These are phyloP conservation scores for Macadamia integrifolia DNA, from an alignment of 164 flowering plant genomes.

Conservation along the genomic window DNA sequence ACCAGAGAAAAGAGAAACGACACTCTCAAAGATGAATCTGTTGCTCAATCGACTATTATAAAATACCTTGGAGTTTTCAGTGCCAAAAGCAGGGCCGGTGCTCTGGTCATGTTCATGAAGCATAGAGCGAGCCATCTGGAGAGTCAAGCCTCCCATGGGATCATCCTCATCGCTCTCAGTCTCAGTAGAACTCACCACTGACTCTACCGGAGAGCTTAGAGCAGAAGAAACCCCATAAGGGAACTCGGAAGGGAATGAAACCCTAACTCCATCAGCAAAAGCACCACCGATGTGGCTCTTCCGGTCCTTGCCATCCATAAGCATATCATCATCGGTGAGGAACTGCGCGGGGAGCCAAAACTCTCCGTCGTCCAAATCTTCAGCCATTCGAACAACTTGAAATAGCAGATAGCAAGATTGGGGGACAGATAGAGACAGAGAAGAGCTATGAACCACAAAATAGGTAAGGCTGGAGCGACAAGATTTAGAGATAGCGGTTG, in stretches of 20 bases:
- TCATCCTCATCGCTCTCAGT: slow-evolving; percentile 36
- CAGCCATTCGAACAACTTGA: slow-evolving; percentile 31
- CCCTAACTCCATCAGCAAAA: neutral
- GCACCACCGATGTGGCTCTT: neutral
- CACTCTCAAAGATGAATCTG: too few relatives aligned
- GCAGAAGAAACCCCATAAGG: slow-evolving; percentile 43
- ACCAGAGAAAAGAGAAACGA: neutral
- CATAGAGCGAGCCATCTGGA: slow-evolving; percentile 46
- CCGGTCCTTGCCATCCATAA: slow-evolving; percentile 21
- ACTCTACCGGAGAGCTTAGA: slow-evolving; percentile 22
- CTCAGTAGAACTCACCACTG: slow-evolving; percentile 25
- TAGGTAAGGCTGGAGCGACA: neutral
- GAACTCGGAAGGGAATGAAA: slow-evolving; percentile 40
- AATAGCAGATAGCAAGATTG: too few relatives aligned
- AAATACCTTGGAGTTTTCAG: slow-evolving; percentile 33
- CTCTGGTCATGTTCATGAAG: slow-evolving; percentile 34
- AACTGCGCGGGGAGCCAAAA: slow-evolving; percentile 65
- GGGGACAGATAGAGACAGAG: too few relatives aligned
- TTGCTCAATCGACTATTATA: too few relatives aligned
- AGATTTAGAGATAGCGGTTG: slow-evolving; percentile 15
- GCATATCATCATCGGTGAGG: slow-evolving; percentile 41
- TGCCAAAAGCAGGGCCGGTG: neutral
- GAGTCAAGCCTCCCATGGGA: slow-evolving; percentile 40
- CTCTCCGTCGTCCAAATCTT: slow-evolving; percentile 49
- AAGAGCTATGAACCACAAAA: neutral